These are phyloP conservation scores for Xylaria venustula DNA, from an alignment of 495 filamentous ascomycete genomes.

Conservation along the genomic window DNA sequence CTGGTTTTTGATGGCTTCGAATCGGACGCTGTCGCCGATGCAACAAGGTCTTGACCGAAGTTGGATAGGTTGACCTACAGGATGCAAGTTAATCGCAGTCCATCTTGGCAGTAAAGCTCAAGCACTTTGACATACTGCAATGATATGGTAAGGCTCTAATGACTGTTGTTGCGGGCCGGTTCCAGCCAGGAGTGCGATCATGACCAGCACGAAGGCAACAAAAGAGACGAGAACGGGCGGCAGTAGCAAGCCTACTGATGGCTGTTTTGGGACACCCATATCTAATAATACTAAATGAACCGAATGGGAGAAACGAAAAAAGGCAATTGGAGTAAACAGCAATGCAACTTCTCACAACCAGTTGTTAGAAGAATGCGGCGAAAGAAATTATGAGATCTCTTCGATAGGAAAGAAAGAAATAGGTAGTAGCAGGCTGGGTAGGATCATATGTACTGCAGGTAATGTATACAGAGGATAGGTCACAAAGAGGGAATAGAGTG, in stretches of 20 bases:
- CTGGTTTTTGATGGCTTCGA: conserved; percentile 21
- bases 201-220: conserved; percentile 63
- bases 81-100: background rate
- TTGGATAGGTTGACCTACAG: conserved; percentile 63
- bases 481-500: background rate
- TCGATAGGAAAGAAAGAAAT: background rate
- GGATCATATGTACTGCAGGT: background rate
- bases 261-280: conserved; percentile 23
- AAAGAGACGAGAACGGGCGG: conserved; percentile 46
- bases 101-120: background rate
- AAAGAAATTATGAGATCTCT: background rate
- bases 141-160: conserved; percentile 60
- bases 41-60: conserved; percentile 53
- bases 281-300: background rate
- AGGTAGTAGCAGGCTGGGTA: background rate
- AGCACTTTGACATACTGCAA: conserved; percentile 54
- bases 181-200: conserved; percentile 73
- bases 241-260: conserved; percentile 8
- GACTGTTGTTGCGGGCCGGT: conserved; percentile 43
- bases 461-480: background rate
- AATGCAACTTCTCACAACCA: conserved; percentile 5
- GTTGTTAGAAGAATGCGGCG: conserved; percentile 1
- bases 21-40: conserved; percentile 22
- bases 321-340: background rate
- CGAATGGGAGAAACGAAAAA: background rate